phyloP scores from a whole-genome alignment of 371 early-diverging fungal species.

The Mycotypha africana region DNA sequence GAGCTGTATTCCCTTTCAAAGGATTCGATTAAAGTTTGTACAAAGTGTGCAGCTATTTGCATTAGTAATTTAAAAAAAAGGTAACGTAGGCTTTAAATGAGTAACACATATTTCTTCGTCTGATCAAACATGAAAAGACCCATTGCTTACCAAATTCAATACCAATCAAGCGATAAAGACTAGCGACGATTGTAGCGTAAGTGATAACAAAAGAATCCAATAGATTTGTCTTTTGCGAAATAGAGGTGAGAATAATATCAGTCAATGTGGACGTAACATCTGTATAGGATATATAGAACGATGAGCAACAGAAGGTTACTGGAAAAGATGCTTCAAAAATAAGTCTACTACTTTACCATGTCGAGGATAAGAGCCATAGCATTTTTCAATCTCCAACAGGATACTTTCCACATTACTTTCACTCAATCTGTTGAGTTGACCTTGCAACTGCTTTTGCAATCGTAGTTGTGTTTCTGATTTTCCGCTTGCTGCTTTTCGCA shows the following conservation, averaged over 20 bases:
- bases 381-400: constrained; percentile 70
- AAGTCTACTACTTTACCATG: constrained; percentile 49
- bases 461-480: constrained; percentile 60
- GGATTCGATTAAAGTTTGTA: constrained; percentile 78
- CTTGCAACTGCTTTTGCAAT: constrained; percentile 77
- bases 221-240: constrained; percentile 75
- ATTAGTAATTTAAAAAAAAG: too few relatives aligned
- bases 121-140: not conserved
- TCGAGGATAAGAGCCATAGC: constrained; percentile 75
- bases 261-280: constrained; percentile 85
- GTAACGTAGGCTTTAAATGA: not conserved
- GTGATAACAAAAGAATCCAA: constrained; percentile 86
- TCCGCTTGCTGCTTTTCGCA: constrained; percentile 57
- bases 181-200: constrained; percentile 82
- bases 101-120: not conserved
- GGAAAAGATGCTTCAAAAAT: too few relatives aligned
- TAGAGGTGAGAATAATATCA: constrained; percentile 66
- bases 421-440: constrained; percentile 84
- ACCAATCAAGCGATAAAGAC: constrained; percentile 77
- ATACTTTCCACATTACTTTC: constrained; percentile 90
- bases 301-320: too few relatives aligned
- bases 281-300: constrained; percentile 15
- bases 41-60: constrained; percentile 70
- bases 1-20: constrained; percentile 48
- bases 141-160: constrained; percentile 77